These are phyloP conservation scores for Trypanosoma platydactyli DNA, from an alignment of 208 protist genomes.

Conservation along the genomic window DNA sequence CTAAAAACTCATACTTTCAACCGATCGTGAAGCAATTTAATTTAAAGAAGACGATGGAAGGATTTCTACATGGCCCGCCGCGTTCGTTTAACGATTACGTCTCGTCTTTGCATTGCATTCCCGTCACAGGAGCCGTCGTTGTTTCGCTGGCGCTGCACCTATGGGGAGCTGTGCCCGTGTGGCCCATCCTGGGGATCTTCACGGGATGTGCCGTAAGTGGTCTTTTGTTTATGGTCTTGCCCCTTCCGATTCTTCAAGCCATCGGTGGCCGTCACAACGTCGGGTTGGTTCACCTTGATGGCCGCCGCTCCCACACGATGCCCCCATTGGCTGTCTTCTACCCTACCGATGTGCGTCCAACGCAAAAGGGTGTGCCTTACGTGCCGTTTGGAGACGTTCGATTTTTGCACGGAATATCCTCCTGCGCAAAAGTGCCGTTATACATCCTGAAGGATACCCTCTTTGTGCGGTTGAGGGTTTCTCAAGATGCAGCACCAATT, in stretches of 20 bases:
- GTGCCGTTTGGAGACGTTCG: slow-evolving; percentile 60
- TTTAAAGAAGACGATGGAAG: not conserved
- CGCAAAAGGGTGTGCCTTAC: slow-evolving; percentile 29
- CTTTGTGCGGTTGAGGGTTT: slow-evolving; percentile 34
- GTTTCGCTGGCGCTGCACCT: not conserved
- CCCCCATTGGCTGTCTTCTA: slow-evolving; percentile 75
- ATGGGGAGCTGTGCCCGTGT: not conserved
- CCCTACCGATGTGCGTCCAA: slow-evolving; percentile 36
- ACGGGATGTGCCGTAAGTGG: slow-evolving; percentile 22
- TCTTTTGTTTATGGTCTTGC: slow-evolving; percentile 38
- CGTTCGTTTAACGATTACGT: slow-evolving; percentile 18
- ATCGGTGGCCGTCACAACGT: slow-evolving; percentile 56
- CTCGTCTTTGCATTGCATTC: slow-evolving; percentile 22
- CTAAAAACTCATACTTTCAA: not conserved
- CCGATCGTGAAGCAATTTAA: not conserved
- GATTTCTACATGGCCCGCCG: slow-evolving; percentile 13
- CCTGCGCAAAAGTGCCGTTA: slow-evolving; percentile 47
- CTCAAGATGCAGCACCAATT: slow-evolving; percentile 21
- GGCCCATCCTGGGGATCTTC: slow-evolving; percentile 12
- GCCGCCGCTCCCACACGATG: slow-evolving; percentile 20
- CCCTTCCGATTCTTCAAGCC: slow-evolving; percentile 45
- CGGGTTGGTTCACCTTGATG: slow-evolving; percentile 39
- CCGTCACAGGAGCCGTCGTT: slow-evolving; percentile 6
- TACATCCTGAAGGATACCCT: slow-evolving; percentile 54
- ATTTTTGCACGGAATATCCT: slow-evolving; percentile 60